Percentiles rank a stretch among this genome's conserved stretches.
Conservation (phyloP, 192 early-diverging fungal genomes). For the Chytriomyces hyalinus region DNA sequence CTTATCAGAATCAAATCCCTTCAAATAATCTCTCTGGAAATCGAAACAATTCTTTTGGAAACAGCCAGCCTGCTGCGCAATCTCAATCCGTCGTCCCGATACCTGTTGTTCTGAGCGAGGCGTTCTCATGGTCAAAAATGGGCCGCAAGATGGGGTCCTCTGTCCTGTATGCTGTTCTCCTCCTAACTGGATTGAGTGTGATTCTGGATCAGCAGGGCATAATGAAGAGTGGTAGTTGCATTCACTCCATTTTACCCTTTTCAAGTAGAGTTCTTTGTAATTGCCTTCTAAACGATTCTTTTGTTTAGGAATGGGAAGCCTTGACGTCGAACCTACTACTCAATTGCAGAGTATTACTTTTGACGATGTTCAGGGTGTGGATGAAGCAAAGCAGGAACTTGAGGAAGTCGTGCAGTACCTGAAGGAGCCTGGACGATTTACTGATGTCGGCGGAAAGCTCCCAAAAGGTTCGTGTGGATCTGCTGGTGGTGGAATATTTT, state of each 20-base stretch:
- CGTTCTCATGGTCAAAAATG: conserved; percentile 65
- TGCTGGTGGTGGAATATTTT: not conserved
- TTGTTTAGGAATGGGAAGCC: conserved; percentile 40
- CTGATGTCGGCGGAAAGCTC: conserved; percentile 90
- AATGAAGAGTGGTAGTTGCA: conserved; percentile 49
- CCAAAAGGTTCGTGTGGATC: conserved; percentile 79
- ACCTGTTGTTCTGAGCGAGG: conserved; percentile 57
- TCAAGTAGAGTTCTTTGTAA: no score
- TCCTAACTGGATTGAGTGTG: conserved; percentile 60
- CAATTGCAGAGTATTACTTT: conserved; percentile 75
- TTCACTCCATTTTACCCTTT: no score
- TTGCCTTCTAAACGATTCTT: no score
- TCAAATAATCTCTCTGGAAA: no score
- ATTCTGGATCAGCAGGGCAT: conserved; percentile 64
- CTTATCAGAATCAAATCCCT: no score
- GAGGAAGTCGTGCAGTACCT: conserved; percentile 96
- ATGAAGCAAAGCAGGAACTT: conserved; percentile 97
- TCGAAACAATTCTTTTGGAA: no score
- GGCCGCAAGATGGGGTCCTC: conserved; percentile 47
- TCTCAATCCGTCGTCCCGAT: conserved; percentile 41
- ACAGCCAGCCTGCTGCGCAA: no score
- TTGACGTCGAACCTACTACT: conserved; percentile 56
- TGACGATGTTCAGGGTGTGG: conserved; percentile 94
- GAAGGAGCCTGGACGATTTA: conserved; percentile 89
- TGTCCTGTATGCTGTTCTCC: conserved; percentile 50